Conservation (phyloP, 495 filamentous ascomycete species). For the Neurospora sp. region DNA sequence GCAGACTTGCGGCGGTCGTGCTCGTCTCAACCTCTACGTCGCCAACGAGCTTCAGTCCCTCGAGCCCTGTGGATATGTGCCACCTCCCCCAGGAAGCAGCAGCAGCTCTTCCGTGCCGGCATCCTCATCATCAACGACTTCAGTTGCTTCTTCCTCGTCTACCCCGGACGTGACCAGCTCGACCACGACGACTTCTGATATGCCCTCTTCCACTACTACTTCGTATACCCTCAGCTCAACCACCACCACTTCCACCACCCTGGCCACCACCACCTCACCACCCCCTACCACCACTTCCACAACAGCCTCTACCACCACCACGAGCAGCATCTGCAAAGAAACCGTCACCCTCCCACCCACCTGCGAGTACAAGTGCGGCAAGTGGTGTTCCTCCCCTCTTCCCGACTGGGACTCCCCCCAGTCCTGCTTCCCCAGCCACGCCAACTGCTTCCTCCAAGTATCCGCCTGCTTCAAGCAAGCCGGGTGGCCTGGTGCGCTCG, state of each 20-base stretch:
- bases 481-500: constrained; percentile 33
- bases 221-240: constrained; percentile 7
- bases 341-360: constrained; percentile 30
- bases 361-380: constrained; percentile 41
- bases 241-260: constrained; percentile 9
- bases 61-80: constrained; percentile 33
- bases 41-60: constrained; percentile 31
- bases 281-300: constrained; percentile 12
- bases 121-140: neutral
- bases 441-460: constrained; percentile 32
- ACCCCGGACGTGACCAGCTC: neutral
- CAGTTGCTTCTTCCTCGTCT: neutral
- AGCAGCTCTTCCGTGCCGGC: neutral
- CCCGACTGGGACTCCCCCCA: constrained; percentile 31
- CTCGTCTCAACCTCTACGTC: constrained; percentile 36
- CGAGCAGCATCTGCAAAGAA: constrained; percentile 28
- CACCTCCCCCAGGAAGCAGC: constrained; percentile 5
- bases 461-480: constrained; percentile 38
- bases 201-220: neutral
- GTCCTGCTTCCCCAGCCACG: constrained; percentile 25
- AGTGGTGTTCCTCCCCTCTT: constrained; percentile 40
- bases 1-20: constrained; percentile 37
- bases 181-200: neutral
- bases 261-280: constrained; percentile 7
- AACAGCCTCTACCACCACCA: constrained; percentile 21